A percentile compares a stretch with the other conserved stretches of the same genome.
These are phyloP conservation scores for Parmales sp. DNA, from an alignment of 108 stramenopile species.

Conservation along the genomic window DNA sequence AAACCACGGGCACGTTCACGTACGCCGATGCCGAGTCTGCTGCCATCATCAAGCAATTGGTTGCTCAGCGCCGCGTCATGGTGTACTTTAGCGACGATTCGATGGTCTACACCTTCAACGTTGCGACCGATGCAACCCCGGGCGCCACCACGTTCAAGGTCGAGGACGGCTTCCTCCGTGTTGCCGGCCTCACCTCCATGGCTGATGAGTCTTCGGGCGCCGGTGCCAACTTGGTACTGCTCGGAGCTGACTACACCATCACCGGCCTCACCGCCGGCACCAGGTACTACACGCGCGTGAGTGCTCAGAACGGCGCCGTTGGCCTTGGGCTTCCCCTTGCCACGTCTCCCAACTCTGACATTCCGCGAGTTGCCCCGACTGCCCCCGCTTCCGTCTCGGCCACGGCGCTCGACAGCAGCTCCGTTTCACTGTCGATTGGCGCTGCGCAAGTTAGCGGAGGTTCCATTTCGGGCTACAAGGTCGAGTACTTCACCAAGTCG, in stretches of 20 bases:
- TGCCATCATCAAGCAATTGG: conserved; percentile 23
- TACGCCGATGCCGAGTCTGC: no score
- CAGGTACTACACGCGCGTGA: conserved; percentile 55
- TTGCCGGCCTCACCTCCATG: conserved; percentile 20
- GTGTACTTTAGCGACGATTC: conserved; percentile 33
- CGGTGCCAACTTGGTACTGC: conserved; percentile 24
- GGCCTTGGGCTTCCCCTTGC: conserved; percentile 27
- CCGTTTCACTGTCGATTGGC: not conserved
- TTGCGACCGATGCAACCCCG: conserved; percentile 26
- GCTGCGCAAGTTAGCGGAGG: not conserved
- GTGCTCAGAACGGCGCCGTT: conserved; percentile 40
- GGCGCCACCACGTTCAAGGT: conserved; percentile 29
- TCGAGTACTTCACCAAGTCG: conserved; percentile 31
- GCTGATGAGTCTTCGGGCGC: not conserved
- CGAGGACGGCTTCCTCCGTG: conserved; percentile 26
- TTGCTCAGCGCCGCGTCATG: conserved; percentile 39
- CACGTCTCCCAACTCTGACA: conserved; percentile 24
- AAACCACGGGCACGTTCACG: conserved; percentile 25
- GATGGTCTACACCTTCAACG: conserved; percentile 27
- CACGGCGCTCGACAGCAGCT: conserved; percentile 19
- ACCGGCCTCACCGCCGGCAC: conserved; percentile 28
- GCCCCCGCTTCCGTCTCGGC: conserved; percentile 27
- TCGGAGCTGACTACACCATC: conserved; percentile 34
- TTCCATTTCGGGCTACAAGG: conserved; percentile 26
- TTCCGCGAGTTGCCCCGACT: conserved; percentile 28